Percentiles rank a stretch among this genome's conserved stretches.
These are phyloP conservation scores for Drechmeria coniospora DNA, from an alignment of 2,329 filamentous ascomycete genomes.

Conservation along the genomic window DNA sequence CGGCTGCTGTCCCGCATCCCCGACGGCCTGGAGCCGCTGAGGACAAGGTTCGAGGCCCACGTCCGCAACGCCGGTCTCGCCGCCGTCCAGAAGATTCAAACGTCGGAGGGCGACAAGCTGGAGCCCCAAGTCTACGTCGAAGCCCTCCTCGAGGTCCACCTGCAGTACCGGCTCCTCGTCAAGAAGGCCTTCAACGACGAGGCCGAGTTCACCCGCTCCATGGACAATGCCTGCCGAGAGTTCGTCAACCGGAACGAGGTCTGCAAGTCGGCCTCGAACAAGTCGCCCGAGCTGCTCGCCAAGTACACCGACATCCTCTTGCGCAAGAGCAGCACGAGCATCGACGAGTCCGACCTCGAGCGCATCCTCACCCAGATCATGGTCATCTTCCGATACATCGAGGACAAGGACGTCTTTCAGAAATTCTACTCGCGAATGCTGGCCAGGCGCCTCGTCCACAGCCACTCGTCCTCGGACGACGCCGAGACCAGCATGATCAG, in stretches of 20 bases:
- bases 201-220: constrained; percentile 86
- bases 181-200: constrained; percentile 89
- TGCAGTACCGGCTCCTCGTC: constrained; percentile 80
- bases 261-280: constrained; percentile 84
- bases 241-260: constrained; percentile 97
- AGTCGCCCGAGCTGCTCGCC: constrained; percentile 84
- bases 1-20: constrained; percentile 76
- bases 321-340: constrained; percentile 83
- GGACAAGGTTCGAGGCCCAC: constrained; percentile 78
- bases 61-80: constrained; percentile 78
- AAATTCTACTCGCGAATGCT: constrained; percentile 98
- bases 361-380: constrained; percentile 82
- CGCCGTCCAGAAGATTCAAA: constrained; percentile 80
- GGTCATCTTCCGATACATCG: constrained; percentile 99
- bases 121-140: constrained; percentile 97
- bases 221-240: constrained; percentile 94
- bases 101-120: constrained; percentile 70
- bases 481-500: constrained; percentile 99
- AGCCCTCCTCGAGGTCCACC: constrained; percentile 84
- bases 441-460: constrained; percentile 85
- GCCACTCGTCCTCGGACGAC: constrained; percentile 89
- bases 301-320: constrained; percentile 90
- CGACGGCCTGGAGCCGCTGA: constrained; percentile 78
- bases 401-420: constrained; percentile 99
- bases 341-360: constrained; percentile 88